phyloP scores from a whole-genome alignment of 78 protist species.

The Dictyostelium discoideum region DNA sequence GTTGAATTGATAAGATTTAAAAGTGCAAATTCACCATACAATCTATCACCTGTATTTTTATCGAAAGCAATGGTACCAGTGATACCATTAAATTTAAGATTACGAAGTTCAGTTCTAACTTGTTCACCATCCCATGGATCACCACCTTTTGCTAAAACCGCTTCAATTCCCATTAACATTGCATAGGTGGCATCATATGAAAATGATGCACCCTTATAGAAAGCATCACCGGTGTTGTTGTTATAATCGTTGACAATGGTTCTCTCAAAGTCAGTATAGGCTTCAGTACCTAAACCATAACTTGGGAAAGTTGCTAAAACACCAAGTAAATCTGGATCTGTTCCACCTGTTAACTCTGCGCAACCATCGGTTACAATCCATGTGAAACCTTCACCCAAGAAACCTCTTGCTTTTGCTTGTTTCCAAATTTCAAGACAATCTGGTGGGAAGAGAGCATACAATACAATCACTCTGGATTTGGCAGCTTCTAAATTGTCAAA shows the following conservation, averaged over 20 bases:
- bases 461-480: slow-evolving; percentile 18
- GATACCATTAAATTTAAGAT: neutral
- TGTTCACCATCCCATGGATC: neutral
- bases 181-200: slow-evolving; percentile 34
- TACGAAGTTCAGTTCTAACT: neutral
- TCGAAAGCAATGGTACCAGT: slow-evolving; percentile 41
- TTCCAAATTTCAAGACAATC: slow-evolving; percentile 38
- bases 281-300: slow-evolving; percentile 24
- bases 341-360: slow-evolving; percentile 24
- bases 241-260: neutral
- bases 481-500: slow-evolving; percentile 32
- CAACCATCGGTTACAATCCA: slow-evolving; percentile 81
- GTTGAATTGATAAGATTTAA: slow-evolving; percentile 20
- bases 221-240: neutral
- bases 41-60: slow-evolving; percentile 39
- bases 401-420: neutral
- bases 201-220: slow-evolving; percentile 55
- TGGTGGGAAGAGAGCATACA: slow-evolving; percentile 51
- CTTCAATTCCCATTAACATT: neutral
- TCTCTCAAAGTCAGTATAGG: neutral
- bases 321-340: neutral
- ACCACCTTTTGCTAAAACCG: neutral
- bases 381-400: slow-evolving; percentile 23
- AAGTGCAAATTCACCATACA: slow-evolving; percentile 10
- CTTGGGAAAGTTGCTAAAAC: slow-evolving; percentile 37